A percentile compares a stretch with the other conserved stretches of the same genome.
These are phyloP conservation scores for Fusarium palustre DNA, from an alignment of 2,329 filamentous ascomycete species.

Conservation along the genomic window DNA sequence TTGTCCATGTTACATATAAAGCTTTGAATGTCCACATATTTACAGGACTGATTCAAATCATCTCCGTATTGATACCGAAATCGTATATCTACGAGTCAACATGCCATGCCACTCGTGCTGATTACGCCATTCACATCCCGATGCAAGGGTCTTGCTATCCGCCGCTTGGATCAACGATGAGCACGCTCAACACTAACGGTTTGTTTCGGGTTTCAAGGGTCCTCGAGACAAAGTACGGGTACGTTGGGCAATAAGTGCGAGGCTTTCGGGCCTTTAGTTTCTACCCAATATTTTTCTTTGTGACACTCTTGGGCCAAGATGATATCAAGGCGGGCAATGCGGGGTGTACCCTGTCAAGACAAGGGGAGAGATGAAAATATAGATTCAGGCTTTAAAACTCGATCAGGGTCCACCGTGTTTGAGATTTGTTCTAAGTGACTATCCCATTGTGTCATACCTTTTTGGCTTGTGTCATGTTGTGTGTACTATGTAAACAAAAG, in stretches of 20 bases:
- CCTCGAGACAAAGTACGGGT: background rate
- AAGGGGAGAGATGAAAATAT: constrained; percentile 17
- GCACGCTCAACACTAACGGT: background rate
- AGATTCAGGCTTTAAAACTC: constrained; percentile 17
- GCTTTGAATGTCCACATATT: background rate
- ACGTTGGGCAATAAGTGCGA: constrained; percentile 1
- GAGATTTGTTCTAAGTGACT: constrained; percentile 5
- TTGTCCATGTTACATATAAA: background rate
- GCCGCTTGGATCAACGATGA: constrained; percentile 8
- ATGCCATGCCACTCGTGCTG: constrained; percentile 1
- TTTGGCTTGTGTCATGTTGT: background rate
- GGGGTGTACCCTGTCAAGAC: constrained; percentile 21
- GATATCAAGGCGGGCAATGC: constrained; percentile 21
- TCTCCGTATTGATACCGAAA: constrained; percentile 3
- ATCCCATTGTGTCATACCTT: background rate
- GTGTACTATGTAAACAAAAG: constrained; percentile 4
- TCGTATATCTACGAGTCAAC: constrained; percentile 13
- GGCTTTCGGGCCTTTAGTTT: constrained; percentile 30
- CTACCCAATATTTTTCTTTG: constrained; percentile 14
- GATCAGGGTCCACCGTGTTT: constrained; percentile 13
- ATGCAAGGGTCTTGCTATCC: background rate
- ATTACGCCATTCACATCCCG: constrained; percentile 1
- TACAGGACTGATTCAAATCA: constrained; percentile 10
- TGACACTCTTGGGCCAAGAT: constrained; percentile 12
- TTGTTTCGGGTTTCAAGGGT: background rate